These are phyloP conservation scores for Dinochytrium kinnereticum DNA, from an alignment of 371 early-diverging fungal species.

Conservation along the genomic window DNA sequence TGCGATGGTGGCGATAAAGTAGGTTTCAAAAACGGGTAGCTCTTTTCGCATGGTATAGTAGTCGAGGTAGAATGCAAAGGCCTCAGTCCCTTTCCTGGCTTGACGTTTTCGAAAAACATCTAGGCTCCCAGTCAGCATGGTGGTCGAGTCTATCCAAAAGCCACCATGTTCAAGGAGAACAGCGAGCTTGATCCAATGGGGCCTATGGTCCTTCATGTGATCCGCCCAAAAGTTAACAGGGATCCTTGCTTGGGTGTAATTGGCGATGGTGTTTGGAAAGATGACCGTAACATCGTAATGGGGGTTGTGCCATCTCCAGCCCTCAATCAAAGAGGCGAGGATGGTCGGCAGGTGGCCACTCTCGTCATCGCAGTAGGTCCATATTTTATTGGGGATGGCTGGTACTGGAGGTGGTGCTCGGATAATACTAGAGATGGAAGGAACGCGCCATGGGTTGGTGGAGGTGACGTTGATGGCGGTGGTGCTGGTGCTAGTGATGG, in stretches of 20 bases:
- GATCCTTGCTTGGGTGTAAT: neutral
- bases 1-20: slow-evolving; percentile 3
- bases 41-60: neutral
- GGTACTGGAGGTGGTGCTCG: neutral
- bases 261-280: neutral
- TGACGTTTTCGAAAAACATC: neutral
- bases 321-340: neutral
- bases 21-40: slow-evolving; percentile 1
- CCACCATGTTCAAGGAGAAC: neutral
- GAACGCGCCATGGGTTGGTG: no score
- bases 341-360: neutral
- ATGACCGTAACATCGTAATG: neutral
- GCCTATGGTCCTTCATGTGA: neutral
- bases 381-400: neutral
- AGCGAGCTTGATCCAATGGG: neutral
- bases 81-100: neutral
- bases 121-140: neutral
- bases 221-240: neutral
- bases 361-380: neutral
- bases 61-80: slow-evolving; percentile 5
- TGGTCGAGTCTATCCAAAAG: neutral
- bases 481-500: no score
- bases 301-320: slow-evolving; percentile 8
- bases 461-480: no score
- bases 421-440: no score